Base-by-base conservation (phyloP, 345 rosid species). In the Excoecaria cochinchinensis region DNA sequence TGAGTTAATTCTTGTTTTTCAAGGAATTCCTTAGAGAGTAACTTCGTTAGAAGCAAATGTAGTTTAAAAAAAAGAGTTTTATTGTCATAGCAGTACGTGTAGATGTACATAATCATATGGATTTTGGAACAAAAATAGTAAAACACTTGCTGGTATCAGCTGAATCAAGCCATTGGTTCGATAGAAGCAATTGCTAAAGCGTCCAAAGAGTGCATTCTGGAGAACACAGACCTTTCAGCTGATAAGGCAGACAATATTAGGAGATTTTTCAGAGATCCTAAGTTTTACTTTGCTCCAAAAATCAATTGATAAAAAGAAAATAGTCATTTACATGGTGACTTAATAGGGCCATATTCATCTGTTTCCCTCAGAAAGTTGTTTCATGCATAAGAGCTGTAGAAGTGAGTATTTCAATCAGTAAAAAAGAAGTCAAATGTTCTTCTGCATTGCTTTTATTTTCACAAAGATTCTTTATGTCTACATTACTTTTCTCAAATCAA, bases 101-200 rank as follows among this genome's bases (percentile, higher is more conserved):
- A 31, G 31, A 31, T 31, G 48, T 55, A 17, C 6, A 55, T 55
- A 6, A n/a, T 55, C 58, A 55, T 15, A 55, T 55, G n/a, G 58
- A 55, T 55, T 55, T 4, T 55, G 17, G 17, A 55, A 16, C n/a
- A 53, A 14, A 19, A 53, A 5, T 21, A 21, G 16, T 56, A 57
- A 1, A 36, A 52, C 25, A n/a, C 24, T 51, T 38, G 25, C 12
- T 4, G 31, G 50, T 79, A 77, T 73, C 88, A 95, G 99, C 92
- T 95, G 14, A 86, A 85, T 85, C 98, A 90, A 83, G 90, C 94
- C 22, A 87, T 93, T 73, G 99, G 99, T 48, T 95, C 99, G 8
- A 86, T 95, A 14, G 93, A 91, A 83, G 90, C 96, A 31, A 86
- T 91, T 38, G 91, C 90, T 11, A 95, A 90, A 82, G 90, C 97